A percentile compares a stretch with the other conserved stretches of the same genome.
phyloP scores from a whole-genome alignment of 2,329 filamentous ascomycete genomes.

The Pseudopyricularia cyperi region DNA sequence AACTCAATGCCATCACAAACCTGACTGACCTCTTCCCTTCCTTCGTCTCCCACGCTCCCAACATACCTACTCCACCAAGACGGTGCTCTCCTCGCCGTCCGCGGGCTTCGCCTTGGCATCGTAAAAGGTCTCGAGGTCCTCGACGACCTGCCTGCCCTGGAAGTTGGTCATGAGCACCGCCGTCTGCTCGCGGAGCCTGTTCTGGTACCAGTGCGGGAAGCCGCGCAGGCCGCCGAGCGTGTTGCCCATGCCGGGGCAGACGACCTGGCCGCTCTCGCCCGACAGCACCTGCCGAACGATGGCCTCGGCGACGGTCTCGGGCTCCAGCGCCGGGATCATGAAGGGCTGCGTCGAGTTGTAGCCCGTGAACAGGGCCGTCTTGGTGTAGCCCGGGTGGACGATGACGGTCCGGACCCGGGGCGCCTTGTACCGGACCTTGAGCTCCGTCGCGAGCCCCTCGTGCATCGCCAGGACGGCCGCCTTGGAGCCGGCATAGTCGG shows the following conservation, averaged over 20 bases:
- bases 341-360: constrained; percentile 37
- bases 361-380: constrained; percentile 45
- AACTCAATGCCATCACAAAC: too few relatives aligned
- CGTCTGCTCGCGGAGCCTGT: background rate
- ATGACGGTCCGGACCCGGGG: constrained; percentile 52
- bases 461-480: constrained; percentile 55
- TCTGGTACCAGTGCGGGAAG: constrained; percentile 25
- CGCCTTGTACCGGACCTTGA: constrained; percentile 47
- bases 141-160: constrained; percentile 3
- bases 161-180: constrained; percentile 4
- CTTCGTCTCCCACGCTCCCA: background rate
- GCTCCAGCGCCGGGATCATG: constrained; percentile 38
- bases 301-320: constrained; percentile 51
- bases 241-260: constrained; percentile 33
- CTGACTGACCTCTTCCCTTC: too few relatives aligned
- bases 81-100: constrained; percentile 1
- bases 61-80: background rate
- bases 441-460: constrained; percentile 48
- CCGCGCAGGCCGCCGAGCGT: constrained; percentile 30
- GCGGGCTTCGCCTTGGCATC: background rate
- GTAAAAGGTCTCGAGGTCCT: constrained; percentile 4
- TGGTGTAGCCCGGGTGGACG: constrained; percentile 50
- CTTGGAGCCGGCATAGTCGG: constrained; percentile 57
- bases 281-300: constrained; percentile 46
- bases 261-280: constrained; percentile 43